These are phyloP conservation scores for Mucor plumbeus DNA, from an alignment of 371 early-diverging fungal genomes.

Conservation along the genomic window DNA sequence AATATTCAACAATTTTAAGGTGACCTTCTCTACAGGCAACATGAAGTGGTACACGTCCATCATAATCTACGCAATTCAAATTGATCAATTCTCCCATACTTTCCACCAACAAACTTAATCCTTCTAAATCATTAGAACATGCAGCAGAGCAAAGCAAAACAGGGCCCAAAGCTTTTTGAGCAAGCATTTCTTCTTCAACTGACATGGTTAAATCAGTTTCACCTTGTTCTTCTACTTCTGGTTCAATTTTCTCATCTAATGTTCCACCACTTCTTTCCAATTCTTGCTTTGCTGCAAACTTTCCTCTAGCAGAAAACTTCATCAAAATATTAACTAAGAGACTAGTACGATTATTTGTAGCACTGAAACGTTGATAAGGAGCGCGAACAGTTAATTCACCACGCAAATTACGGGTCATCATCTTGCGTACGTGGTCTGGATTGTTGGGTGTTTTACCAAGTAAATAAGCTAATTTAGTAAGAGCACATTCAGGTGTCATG, in stretches of 20 bases:
- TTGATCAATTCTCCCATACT: conserved; percentile 61
- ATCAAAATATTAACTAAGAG: conserved; percentile 57
- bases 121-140: conserved; percentile 83
- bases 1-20: conserved; percentile 68
- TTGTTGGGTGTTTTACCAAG: conserved; percentile 68
- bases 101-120: conserved; percentile 69
- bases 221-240: too few relatives aligned
- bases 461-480: conserved; percentile 93
- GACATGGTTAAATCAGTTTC: conserved; percentile 33
- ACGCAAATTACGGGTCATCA: conserved; percentile 86
- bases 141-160: conserved; percentile 90
- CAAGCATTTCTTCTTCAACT: conserved; percentile 64
- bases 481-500: conserved; percentile 97
- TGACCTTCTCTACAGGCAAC: conserved; percentile 87
- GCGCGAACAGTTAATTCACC: conserved; percentile 88
- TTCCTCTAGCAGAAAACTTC: conserved; percentile 31
- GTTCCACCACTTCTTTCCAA: conserved; percentile 6
- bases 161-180: conserved; percentile 84
- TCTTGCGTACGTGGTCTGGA: conserved; percentile 73
- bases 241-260: not conserved
- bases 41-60: conserved; percentile 85
- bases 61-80: conserved; percentile 86
- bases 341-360: conserved; percentile 56
- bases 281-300: conserved; percentile 24
- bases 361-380: conserved; percentile 64